phyloP scores from a whole-genome alignment of 805 yeast genomes.

The Lipomyces mesembrius region DNA sequence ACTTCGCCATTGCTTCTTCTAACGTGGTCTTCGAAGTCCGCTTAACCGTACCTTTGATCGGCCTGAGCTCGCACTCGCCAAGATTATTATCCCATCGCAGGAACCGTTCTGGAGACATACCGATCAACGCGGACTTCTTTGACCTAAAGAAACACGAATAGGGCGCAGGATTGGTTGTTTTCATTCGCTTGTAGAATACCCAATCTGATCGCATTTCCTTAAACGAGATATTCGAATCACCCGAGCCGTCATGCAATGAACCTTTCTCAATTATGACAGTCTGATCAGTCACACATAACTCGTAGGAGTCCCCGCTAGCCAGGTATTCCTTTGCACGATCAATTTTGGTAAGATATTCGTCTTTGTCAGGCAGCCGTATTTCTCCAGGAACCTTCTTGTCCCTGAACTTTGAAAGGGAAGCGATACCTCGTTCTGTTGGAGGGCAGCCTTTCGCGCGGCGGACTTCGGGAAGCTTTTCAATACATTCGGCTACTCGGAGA shows the following conservation, averaged over 20 bases:
- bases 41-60: slow-evolving; percentile 93
- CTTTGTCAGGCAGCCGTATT: slow-evolving; percentile 10
- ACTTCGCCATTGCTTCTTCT: slow-evolving; percentile 15
- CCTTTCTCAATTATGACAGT: slow-evolving; percentile 49
- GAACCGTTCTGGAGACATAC: slow-evolving; percentile 95
- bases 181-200: slow-evolving; percentile 76
- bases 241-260: slow-evolving; percentile 53
- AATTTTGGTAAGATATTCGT: slow-evolving; percentile 60
- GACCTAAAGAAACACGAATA: slow-evolving; percentile 81
- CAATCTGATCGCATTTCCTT: slow-evolving; percentile 49
- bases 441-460: slow-evolving; percentile 2
- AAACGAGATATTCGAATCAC: neutral
- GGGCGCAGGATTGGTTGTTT: slow-evolving; percentile 85
- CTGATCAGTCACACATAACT: slow-evolving; percentile 83
- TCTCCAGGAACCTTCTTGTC: slow-evolving; percentile 2
- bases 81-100: slow-evolving; percentile 67
- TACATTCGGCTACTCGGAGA: neutral
- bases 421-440: neutral
- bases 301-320: slow-evolving; percentile 87
- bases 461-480: slow-evolving; percentile 4
- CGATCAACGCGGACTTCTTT: slow-evolving; percentile 63
- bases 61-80: slow-evolving; percentile 74
- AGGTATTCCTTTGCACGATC: slow-evolving; percentile 67
- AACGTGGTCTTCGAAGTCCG: slow-evolving; percentile 52
- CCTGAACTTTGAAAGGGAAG: neutral